A percentile compares a stretch with the other conserved stretches of the same genome.
phyloP scores from a whole-genome alignment of 768 basidiomycete genomes.

The Lepiota venenata region DNA sequence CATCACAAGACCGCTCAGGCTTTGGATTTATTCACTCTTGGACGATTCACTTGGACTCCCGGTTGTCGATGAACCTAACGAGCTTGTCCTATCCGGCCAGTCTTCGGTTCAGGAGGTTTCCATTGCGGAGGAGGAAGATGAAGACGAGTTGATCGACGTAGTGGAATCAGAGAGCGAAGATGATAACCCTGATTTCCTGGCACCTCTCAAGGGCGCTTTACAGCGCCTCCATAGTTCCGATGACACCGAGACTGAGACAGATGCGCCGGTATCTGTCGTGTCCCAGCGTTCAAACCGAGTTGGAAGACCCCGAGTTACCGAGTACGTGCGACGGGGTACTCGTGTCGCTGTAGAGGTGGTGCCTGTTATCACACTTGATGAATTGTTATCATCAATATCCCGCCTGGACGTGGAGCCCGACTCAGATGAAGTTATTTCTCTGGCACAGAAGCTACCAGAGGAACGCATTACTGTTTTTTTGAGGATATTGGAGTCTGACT shows the following conservation, averaged over 20 bases:
- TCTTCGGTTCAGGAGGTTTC: slow-evolving; percentile 11
- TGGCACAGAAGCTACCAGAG: slow-evolving; percentile 46
- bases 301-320: slow-evolving; percentile 32
- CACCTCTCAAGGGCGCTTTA: slow-evolving; percentile 66
- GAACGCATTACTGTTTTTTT: slow-evolving; percentile 56
- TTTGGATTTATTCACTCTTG: slow-evolving; percentile 66
- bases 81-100: neutral
- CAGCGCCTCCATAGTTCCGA: slow-evolving; percentile 50
- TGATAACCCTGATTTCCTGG: slow-evolving; percentile 54
- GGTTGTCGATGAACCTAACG: slow-evolving; percentile 11
- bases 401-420: slow-evolving; percentile 27
- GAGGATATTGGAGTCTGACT: slow-evolving; percentile 52
- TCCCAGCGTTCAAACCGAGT: slow-evolving; percentile 23
- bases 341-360: slow-evolving; percentile 59
- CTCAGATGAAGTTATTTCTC: slow-evolving; percentile 27
- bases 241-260: slow-evolving; percentile 23
- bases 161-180: slow-evolving; percentile 57
- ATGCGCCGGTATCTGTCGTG: slow-evolving; percentile 30
- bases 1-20: slow-evolving; percentile 59
- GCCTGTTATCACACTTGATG: slow-evolving; percentile 43
- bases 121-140: slow-evolving; percentile 25
- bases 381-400: slow-evolving; percentile 39
- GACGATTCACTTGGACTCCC: slow-evolving; percentile 67
- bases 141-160: slow-evolving; percentile 68
- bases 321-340: slow-evolving; percentile 70